These are phyloP conservation scores for Malassezia arunalokei DNA, from an alignment of 1,284 basidiomycete species.

Conservation along the genomic window DNA sequence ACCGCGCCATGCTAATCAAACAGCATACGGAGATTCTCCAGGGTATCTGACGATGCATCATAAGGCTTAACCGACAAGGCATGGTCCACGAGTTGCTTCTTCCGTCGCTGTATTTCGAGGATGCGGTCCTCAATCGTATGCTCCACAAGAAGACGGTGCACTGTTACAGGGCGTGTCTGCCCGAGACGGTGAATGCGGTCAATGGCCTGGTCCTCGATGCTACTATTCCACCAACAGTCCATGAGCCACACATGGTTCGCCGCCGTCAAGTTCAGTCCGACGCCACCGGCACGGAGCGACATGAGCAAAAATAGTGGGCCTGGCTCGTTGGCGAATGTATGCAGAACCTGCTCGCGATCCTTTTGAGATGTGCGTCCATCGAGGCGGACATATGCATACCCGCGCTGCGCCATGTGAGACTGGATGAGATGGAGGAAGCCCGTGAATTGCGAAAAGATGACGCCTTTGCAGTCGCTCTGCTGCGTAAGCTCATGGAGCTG, in stretches of 20 bases:
- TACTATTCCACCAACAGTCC: constrained; percentile 43
- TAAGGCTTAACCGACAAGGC: constrained; percentile 18
- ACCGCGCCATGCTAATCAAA: constrained; percentile 19
- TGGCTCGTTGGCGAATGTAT: constrained; percentile 62
- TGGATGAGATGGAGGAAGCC: constrained; percentile 46
- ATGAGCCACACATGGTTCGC: constrained; percentile 42
- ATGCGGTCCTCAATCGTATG: constrained; percentile 67
- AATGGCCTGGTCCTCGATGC: constrained; percentile 62
- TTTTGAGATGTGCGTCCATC: constrained; percentile 86
- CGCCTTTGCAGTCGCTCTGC: constrained; percentile 49
- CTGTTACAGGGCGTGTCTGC: constrained; percentile 76
- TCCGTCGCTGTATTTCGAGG: constrained; percentile 72
- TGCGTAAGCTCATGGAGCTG: constrained; percentile 54
- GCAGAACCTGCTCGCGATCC: constrained; percentile 63
- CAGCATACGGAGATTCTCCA: constrained; percentile 35
- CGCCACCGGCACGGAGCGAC: constrained; percentile 84
- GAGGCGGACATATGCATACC: constrained; percentile 49
- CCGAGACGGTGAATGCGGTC: constrained; percentile 62
- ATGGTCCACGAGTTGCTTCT: constrained; percentile 68
- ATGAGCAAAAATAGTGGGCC: constrained; percentile 78
- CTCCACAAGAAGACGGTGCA: constrained; percentile 83
- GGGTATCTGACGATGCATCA: constrained; percentile 18
- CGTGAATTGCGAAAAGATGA: constrained; percentile 48
- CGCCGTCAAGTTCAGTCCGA: constrained; percentile 53
- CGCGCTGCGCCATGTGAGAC: constrained; percentile 21